These are phyloP conservation scores for Cyberlindnera veronae DNA, from an alignment of 805 yeast genomes.

Conservation along the genomic window DNA sequence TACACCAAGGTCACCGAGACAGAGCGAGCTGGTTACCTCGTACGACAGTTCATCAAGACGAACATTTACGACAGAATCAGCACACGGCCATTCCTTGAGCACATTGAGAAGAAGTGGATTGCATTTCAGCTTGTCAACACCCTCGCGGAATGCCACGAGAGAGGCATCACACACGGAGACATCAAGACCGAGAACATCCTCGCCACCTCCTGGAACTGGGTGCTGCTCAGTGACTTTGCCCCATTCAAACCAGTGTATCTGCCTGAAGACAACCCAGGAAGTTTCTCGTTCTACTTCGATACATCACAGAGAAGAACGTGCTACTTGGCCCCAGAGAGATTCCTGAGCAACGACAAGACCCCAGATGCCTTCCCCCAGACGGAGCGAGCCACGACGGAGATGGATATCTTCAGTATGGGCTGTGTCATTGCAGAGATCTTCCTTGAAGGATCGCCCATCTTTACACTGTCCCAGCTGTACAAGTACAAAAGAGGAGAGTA, in stretches of 20 bases:
- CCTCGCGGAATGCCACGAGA: slow-evolving; percentile 58
- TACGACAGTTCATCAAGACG: slow-evolving; percentile 75
- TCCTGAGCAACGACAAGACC: slow-evolving; percentile 33
- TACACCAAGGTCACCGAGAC: slow-evolving; percentile 78
- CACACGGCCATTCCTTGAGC: slow-evolving; percentile 81
- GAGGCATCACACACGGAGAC: slow-evolving; percentile 79
- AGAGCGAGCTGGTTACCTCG: slow-evolving; percentile 85
- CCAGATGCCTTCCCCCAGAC: slow-evolving; percentile 7
- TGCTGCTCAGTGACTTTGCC: slow-evolving; percentile 78
- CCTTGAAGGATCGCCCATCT: slow-evolving; percentile 81
- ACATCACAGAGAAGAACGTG: slow-evolving; percentile 84
- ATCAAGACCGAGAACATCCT: slow-evolving; percentile 86
- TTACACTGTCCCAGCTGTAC: slow-evolving; percentile 83
- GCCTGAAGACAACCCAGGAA: slow-evolving; percentile 93
- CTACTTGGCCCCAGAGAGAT: slow-evolving; percentile 93
- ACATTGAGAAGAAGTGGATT: slow-evolving; percentile 79
- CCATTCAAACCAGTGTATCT: slow-evolving; percentile 76
- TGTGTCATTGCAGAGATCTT: slow-evolving; percentile 90
- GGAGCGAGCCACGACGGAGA: slow-evolving; percentile 46
- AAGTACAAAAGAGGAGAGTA: slow-evolving; percentile 71
- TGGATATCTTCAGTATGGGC: slow-evolving; percentile 83
- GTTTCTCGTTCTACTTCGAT: slow-evolving; percentile 88
- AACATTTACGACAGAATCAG: slow-evolving; percentile 86
- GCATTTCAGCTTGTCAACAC: slow-evolving; percentile 74
- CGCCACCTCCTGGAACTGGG: slow-evolving; percentile 88